These are phyloP conservation scores for Austroboletus eburneus DNA, from an alignment of 768 basidiomycete species.

Conservation along the genomic window DNA sequence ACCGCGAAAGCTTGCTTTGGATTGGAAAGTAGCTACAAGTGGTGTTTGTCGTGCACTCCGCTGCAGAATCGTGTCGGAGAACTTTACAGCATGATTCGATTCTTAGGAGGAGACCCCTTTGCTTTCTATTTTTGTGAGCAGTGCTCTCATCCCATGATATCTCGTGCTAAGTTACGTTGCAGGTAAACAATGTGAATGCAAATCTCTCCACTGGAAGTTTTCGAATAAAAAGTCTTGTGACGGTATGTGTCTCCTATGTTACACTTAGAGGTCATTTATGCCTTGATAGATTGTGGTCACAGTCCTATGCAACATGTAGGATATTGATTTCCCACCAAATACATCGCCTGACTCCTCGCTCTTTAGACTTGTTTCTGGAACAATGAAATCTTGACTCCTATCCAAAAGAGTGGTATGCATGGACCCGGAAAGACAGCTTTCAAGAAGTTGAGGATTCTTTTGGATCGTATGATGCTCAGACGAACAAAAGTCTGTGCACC, in stretches of 20 bases:
- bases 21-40: conserved; percentile 71
- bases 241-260: conserved; percentile 41
- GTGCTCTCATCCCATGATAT: background rate
- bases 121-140: conserved; percentile 84
- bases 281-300: conserved; percentile 66
- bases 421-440: conserved; percentile 81
- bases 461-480: conserved; percentile 95
- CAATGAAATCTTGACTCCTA: conserved; percentile 92
- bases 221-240: conserved; percentile 79
- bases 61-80: conserved; percentile 99
- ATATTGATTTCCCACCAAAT: conserved; percentile 7
- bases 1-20: conserved; percentile 98
- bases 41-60: conserved; percentile 97
- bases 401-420: conserved; percentile 83
- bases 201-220: conserved; percentile 94
- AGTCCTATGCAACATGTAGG: conserved; percentile 78
- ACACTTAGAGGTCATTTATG: background rate
- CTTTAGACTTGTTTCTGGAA: conserved; percentile 92
- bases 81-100: conserved; percentile 89
- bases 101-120: conserved; percentile 91
- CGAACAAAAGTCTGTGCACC: conserved; percentile 62
- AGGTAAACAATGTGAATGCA: conserved; percentile 93
- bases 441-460: conserved; percentile 84
- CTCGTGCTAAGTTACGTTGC: background rate
- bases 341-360: conserved; percentile 4